These are phyloP conservation scores for Stagonosporopsis chrysanthemi DNA, from an alignment of 2,329 filamentous ascomycete species.

Conservation along the genomic window DNA sequence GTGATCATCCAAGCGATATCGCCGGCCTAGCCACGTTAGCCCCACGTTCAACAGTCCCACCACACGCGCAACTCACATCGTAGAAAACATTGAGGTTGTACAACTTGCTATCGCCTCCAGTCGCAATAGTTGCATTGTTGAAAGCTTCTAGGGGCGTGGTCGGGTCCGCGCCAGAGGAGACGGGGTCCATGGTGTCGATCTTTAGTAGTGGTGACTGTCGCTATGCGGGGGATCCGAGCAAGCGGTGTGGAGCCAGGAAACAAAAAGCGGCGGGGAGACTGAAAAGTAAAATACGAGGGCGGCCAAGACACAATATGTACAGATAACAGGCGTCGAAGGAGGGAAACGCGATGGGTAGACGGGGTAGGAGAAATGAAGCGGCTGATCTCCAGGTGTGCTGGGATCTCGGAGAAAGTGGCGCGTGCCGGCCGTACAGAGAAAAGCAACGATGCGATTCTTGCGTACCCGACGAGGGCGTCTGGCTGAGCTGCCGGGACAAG, in stretches of 20 bases:
- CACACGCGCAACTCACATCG: conserved; percentile 62
- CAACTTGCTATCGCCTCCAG: conserved; percentile 70
- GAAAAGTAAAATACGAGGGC: neutral
- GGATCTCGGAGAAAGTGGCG: conserved; percentile 25
- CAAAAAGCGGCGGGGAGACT: neutral
- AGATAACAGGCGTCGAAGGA: conserved; percentile 23
- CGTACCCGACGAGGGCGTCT: conserved; percentile 5
- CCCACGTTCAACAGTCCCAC: conserved; percentile 23
- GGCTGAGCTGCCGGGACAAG: neutral
- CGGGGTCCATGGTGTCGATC: conserved; percentile 38
- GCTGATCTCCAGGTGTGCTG: conserved; percentile 32
- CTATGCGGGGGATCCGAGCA: neutral
- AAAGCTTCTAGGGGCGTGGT: conserved; percentile 46
- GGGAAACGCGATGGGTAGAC: conserved; percentile 30
- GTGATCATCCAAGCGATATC: conserved; percentile 84
- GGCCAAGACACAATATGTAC: conserved; percentile 4
- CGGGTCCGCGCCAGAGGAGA: conserved; percentile 35
- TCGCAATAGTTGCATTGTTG: conserved; percentile 67
- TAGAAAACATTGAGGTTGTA: conserved; percentile 87
- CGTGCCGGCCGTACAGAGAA: conserved; percentile 35
- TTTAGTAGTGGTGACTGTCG: conserved; percentile 1
- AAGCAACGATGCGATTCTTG: conserved; percentile 17
- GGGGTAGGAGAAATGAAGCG: conserved; percentile 22
- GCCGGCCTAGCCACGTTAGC: conserved; percentile 66
- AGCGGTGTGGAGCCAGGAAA: neutral